phyloP scores from a whole-genome alignment of 192 early-diverging fungal genomes.

The Coemansia sp. region DNA sequence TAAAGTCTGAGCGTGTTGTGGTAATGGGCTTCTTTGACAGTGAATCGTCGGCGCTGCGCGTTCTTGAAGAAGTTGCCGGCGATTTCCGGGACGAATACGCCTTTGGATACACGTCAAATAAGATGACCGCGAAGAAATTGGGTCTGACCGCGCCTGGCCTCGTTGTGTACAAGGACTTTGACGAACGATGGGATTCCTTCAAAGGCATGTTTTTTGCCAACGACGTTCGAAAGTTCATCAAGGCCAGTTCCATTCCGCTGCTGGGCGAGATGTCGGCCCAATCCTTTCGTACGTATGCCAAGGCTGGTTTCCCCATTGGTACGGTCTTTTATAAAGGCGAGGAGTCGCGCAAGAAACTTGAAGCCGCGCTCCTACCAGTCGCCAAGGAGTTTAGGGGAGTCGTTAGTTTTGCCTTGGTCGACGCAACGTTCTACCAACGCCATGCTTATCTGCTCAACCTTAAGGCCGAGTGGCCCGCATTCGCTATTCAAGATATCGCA shows the following conservation, averaged over 20 bases:
- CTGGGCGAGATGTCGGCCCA: constrained; percentile 87
- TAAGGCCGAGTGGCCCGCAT: constrained; percentile 89
- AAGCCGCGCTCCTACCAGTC: constrained; percentile 58
- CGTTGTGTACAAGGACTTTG: constrained; percentile 83
- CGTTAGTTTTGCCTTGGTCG: constrained; percentile 86
- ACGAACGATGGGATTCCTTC: constrained; percentile 70
- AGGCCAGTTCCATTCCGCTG: constrained; percentile 72
- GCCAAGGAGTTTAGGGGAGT: constrained; percentile 83
- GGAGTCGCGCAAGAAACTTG: constrained; percentile 59
- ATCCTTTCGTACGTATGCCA: constrained; percentile 84
- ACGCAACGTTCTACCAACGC: constrained; percentile 75
- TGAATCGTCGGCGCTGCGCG: constrained; percentile 55
- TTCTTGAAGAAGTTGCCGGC: constrained; percentile 68
- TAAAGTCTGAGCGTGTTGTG: constrained; percentile 75
- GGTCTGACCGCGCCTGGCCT: constrained; percentile 64
- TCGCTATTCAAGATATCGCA: constrained; percentile 78
- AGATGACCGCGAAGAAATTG: constrained; percentile 53
- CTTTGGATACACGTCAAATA: constrained; percentile 78
- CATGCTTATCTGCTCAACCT: constrained; percentile 84
- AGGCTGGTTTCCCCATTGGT: constrained; percentile 80
- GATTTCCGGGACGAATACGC: constrained; percentile 78
- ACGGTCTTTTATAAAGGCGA: constrained; percentile 77
- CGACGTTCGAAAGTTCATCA: constrained; percentile 68
- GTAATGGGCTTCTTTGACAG: constrained; percentile 76
- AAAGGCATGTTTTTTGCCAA: constrained; percentile 57